A percentile compares a stretch with the other conserved stretches of the same genome.
phyloP scores from a whole-genome alignment of 371 early-diverging fungal genomes.

The Rhizopus sp. region DNA sequence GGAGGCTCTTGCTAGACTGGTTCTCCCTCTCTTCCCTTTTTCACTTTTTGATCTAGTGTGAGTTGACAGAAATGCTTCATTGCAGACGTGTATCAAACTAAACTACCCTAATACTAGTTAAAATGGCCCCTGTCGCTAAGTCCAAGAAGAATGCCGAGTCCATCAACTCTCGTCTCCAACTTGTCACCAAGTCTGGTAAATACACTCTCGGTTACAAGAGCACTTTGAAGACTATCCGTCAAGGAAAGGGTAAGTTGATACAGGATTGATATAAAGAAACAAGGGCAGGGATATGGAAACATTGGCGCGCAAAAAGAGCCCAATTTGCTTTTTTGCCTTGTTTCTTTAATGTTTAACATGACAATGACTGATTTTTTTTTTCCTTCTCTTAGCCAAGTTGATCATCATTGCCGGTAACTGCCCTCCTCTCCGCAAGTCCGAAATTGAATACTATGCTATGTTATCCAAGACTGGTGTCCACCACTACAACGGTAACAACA shows the following conservation, averaged over 20 bases:
- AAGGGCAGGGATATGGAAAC: no score
- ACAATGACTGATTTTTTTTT: conserved; percentile 28
- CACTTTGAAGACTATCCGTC: conserved; percentile 94
- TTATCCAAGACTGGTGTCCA: conserved; percentile 99
- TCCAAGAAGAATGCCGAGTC: conserved; percentile 81
- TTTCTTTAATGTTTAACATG: conserved; percentile 38
- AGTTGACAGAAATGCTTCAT: not conserved
- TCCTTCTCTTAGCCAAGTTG: conserved; percentile 81
- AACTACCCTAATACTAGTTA: not conserved
- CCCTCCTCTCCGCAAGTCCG: conserved; percentile 98
- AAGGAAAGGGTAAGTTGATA: conserved; percentile 84
- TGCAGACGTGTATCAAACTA: not conserved
- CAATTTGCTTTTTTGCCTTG: conserved; percentile 16
- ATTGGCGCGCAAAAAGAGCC: conserved; percentile 9
- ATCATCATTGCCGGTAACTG: conserved; percentile 98
- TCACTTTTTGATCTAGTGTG: conserved; percentile 4
- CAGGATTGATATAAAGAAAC: conserved; percentile 1
- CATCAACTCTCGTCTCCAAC: conserved; percentile 97
- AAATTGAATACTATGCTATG: conserved; percentile 99
- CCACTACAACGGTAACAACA: conserved; percentile 98
- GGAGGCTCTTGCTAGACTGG: not conserved
- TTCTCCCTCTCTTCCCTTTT: not conserved
- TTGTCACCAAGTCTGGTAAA: conserved; percentile 99
- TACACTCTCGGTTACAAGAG: conserved; percentile 97
- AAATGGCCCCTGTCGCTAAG: conserved; percentile 63